phyloP scores from a whole-genome alignment of 352 stramenopile genomes.

The Globisporangium radiosum region DNA sequence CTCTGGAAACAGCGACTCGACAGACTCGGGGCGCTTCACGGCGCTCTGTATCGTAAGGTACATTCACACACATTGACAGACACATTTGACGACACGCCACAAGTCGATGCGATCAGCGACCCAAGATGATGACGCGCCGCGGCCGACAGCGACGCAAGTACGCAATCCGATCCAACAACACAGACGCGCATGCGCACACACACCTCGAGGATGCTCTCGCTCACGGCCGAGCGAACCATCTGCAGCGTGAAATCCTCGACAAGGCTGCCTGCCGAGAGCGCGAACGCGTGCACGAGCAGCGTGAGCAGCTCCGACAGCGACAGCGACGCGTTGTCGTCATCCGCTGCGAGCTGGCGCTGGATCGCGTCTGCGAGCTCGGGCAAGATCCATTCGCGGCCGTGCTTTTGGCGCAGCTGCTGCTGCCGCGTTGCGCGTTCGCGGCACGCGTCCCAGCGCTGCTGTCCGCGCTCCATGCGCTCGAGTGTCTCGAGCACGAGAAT shows the following conservation, averaged over 20 bases:
- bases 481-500: constrained; percentile 70
- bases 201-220: constrained; percentile 46
- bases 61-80: neutral
- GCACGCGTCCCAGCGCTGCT: constrained; percentile 47
- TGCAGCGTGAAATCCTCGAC: constrained; percentile 66
- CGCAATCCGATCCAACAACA: neutral
- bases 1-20: constrained; percentile 25
- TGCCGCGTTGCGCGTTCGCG: constrained; percentile 40
- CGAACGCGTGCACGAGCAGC: constrained; percentile 58
- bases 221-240: constrained; percentile 52
- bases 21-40: constrained; percentile 14
- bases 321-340: constrained; percentile 17
- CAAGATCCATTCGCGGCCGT: constrained; percentile 58
- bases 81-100: neutral
- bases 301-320: constrained; percentile 44
- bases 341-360: constrained; percentile 34
- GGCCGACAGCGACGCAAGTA: too few relatives aligned
- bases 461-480: constrained; percentile 54
- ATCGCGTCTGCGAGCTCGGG: constrained; percentile 56
- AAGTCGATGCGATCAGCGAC: neutral
- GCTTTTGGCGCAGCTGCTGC: constrained; percentile 39
- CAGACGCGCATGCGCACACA: neutral
- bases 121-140: too few relatives aligned
- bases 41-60: constrained; percentile 13
- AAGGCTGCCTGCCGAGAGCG: constrained; percentile 29